Conservation (phyloP, 2,329 filamentous ascomycete genomes). For the Arthrobotrys sphaeroides region DNA sequence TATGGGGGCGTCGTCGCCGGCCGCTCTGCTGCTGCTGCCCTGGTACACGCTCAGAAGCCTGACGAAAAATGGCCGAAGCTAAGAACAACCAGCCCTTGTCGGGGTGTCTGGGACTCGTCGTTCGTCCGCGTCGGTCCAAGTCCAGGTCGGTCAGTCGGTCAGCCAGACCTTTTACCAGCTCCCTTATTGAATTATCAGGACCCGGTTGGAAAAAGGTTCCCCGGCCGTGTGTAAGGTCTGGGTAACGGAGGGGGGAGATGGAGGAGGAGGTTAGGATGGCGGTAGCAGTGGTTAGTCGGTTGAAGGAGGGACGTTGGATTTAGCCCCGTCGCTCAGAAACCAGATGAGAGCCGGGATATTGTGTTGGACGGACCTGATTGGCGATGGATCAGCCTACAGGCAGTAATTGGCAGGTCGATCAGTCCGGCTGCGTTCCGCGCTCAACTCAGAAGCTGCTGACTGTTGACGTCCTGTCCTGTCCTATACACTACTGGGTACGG, state of each 20-base stretch:
- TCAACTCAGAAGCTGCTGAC: conserved; percentile 16
- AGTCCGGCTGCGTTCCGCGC: conserved; percentile 36
- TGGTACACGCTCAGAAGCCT: conserved; percentile 16
- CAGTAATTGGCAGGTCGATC: conserved; percentile 53
- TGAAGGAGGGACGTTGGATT: conserved; percentile 30
- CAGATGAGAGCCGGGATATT: conserved; percentile 30
- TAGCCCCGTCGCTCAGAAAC: conserved; percentile 19
- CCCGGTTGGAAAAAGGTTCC: conserved; percentile 52
- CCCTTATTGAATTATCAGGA: conserved; percentile 37
- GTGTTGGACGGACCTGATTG: conserved; percentile 43
- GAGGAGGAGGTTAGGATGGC: conserved; percentile 11
- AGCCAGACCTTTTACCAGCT: no score
- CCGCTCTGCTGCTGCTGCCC: conserved; percentile 35
- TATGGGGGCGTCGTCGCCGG: conserved; percentile 31
- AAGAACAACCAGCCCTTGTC: conserved; percentile 25
- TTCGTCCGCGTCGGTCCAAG: conserved; percentile 33
- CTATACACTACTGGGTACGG: no score
- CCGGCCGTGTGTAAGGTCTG: conserved; percentile 19
- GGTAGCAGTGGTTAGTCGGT: background rate
- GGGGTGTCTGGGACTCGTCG: conserved; percentile 49
- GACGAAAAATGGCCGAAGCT: conserved; percentile 50
- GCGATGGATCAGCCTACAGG: conserved; percentile 52
- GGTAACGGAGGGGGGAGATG: background rate
- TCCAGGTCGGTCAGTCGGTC: no score
- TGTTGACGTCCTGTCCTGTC: background rate